Conservation (phyloP, 129 eudicot species). For the Smallanthus sonchifolius region DNA sequence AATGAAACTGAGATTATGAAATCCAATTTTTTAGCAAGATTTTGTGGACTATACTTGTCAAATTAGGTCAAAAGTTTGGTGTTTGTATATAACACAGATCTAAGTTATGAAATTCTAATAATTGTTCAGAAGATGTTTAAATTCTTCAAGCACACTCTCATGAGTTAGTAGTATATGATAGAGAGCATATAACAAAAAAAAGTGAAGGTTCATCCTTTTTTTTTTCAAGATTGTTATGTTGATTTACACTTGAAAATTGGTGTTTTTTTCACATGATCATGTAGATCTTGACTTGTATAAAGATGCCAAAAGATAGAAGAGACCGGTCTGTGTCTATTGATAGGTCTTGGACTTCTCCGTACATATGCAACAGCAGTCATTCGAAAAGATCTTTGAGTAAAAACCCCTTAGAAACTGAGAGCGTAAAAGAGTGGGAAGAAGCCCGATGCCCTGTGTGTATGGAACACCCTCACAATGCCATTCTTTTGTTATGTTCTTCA, state of each 20-base stretch:
- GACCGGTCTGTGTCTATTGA: constrained; percentile 71
- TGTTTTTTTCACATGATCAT: not conserved
- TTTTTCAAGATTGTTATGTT: not conserved
- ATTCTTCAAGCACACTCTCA: not conserved
- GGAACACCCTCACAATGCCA: constrained; percentile 98
- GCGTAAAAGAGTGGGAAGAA: constrained; percentile 83
- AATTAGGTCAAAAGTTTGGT: not conserved
- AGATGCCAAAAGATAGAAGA: constrained; percentile 87
- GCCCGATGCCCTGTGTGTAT: constrained; percentile 91
- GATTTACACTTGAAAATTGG: not conserved
- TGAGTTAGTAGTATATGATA: not conserved
- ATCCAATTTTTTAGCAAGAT: not conserved
- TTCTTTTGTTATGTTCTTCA: constrained; percentile 70
- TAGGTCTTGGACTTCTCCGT: constrained; percentile 67
- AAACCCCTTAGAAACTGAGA: constrained; percentile 50
- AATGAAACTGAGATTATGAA: not conserved
- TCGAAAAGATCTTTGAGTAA: constrained; percentile 33
- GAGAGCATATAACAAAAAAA: too few relatives aligned
- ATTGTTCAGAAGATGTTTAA: not conserved
- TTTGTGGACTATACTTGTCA: not conserved
- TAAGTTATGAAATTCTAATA: not conserved
- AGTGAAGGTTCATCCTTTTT: not conserved
- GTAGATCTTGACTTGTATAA: constrained; percentile 15
- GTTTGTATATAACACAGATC: not conserved
- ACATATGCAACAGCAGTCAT: constrained; percentile 35